phyloP scores from a whole-genome alignment of 768 basidiomycete genomes.

The Leccinum imitatum region DNA sequence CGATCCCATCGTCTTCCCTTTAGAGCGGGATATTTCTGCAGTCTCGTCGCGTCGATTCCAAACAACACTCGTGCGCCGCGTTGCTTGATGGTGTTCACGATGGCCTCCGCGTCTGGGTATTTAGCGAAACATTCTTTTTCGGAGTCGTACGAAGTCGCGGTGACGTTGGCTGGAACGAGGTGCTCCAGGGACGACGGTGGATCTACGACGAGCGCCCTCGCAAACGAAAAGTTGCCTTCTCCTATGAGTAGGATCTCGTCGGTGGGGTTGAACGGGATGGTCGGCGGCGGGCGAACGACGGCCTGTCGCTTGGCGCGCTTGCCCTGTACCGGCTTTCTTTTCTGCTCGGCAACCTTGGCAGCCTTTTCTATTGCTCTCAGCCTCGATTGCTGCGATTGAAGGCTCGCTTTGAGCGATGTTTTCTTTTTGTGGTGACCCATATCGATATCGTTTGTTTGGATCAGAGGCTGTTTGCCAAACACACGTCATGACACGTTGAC shows the following conservation, averaged over 20 bases:
- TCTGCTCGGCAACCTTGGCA: slow-evolving; percentile 42
- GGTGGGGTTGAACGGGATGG: slow-evolving; percentile 62
- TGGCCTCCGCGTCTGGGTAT: slow-evolving; percentile 70
- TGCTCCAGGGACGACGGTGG: slow-evolving; percentile 46
- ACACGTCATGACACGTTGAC: slow-evolving; percentile 24
- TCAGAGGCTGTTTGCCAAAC: slow-evolving; percentile 27
- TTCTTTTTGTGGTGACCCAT: slow-evolving; percentile 58
- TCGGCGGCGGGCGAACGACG: slow-evolving; percentile 40
- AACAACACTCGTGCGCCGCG: slow-evolving; percentile 75
- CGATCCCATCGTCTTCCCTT: slow-evolving; percentile 70
- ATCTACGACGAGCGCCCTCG: slow-evolving; percentile 63
- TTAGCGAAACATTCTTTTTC: slow-evolving; percentile 76
- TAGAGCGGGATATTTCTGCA: slow-evolving; percentile 58
- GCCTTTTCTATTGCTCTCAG: slow-evolving; percentile 62
- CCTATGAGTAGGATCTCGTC: slow-evolving; percentile 80
- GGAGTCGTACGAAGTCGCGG: slow-evolving; percentile 84
- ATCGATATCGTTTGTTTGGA: slow-evolving; percentile 30
- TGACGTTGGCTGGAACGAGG: slow-evolving; percentile 65
- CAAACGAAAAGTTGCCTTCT: slow-evolving; percentile 95
- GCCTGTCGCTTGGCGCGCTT: slow-evolving; percentile 19
- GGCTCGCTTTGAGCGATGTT: slow-evolving; percentile 57
- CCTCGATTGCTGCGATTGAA: slow-evolving; percentile 69
- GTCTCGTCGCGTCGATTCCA: slow-evolving; percentile 76
- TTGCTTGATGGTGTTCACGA: slow-evolving; percentile 52
- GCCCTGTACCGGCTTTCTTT: slow-evolving; percentile 33